Conservation (phyloP, 176 grass and related monocot species). For the Coix lacrymajobi region DNA sequence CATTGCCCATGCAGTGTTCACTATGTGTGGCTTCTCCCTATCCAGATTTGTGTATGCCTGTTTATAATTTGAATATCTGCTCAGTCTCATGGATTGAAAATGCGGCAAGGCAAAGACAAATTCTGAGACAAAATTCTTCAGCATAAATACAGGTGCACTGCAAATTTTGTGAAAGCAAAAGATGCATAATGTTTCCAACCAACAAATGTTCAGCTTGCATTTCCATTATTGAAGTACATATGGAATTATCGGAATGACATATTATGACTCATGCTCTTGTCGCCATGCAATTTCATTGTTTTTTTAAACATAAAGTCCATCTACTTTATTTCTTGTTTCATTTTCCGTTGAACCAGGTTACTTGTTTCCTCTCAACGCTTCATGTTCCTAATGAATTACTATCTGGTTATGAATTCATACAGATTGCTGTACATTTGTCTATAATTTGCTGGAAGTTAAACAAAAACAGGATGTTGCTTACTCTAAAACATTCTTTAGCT, state of each 20-base stretch:
- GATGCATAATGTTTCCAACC: not conserved
- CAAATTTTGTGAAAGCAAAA: not conserved
- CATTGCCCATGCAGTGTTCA: slow-evolving; percentile 78
- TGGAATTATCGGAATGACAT: not conserved
- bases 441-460: not conserved
- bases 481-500: not conserved
- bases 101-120: not conserved
- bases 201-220: not conserved
- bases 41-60: slow-evolving; percentile 68
- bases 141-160: not conserved
- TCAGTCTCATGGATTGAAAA: slow-evolving; percentile 1
- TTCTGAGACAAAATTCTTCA: slow-evolving; percentile 10
- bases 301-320: not conserved
- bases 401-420: not conserved
- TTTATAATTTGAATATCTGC: slow-evolving; percentile 12
- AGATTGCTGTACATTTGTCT: not conserved
- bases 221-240: not conserved
- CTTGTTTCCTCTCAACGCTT: not conserved
- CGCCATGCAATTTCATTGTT: not conserved
- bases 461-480: not conserved
- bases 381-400: not conserved
- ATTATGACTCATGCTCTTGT: not conserved
- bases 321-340: not conserved
- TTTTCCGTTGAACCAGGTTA: not conserved
- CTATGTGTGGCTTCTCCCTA: slow-evolving; percentile 58